phyloP scores from a whole-genome alignment of 225 moss, liverwort and hornwort species.

The Pseudisothecium myosuroides region DNA sequence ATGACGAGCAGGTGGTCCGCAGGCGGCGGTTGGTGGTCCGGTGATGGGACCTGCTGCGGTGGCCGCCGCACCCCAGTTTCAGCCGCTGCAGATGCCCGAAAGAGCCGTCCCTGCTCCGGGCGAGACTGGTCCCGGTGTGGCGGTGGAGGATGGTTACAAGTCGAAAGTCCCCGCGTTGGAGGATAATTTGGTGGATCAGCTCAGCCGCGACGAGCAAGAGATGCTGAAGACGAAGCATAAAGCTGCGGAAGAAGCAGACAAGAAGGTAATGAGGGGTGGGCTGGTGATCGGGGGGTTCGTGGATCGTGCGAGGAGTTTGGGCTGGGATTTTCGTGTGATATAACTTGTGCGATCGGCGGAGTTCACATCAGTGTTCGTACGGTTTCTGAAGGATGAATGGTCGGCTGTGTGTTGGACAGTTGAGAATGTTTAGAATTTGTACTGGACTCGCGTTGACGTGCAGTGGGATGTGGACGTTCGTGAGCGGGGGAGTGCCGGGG shows the following conservation, averaged over 20 bases:
- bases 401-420: background rate
- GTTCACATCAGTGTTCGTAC: background rate
- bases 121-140: background rate
- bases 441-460: background rate
- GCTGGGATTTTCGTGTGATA: background rate
- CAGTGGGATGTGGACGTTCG: background rate
- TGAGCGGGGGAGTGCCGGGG: too few relatives aligned
- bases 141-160: constrained; percentile 41
- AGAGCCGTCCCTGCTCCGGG: constrained; percentile 32
- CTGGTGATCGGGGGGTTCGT: background rate
- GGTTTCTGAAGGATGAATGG: background rate
- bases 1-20: constrained; percentile 19
- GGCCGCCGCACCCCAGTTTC: constrained; percentile 3
- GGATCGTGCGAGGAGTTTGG: background rate
- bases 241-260: constrained; percentile 94
- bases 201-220: constrained; percentile 87
- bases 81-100: constrained; percentile 39
- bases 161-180: constrained; percentile 84
- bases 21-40: background rate
- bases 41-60: background rate
- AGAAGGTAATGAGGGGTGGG: constrained; percentile 43
- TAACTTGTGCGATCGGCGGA: background rate
- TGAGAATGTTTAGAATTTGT: background rate
- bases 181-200: constrained; percentile 57
- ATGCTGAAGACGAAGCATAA: constrained; percentile 87